These are phyloP conservation scores for Amoebophrya sp. DNA, from an alignment of 169 alveolate species.

Conservation along the genomic window DNA sequence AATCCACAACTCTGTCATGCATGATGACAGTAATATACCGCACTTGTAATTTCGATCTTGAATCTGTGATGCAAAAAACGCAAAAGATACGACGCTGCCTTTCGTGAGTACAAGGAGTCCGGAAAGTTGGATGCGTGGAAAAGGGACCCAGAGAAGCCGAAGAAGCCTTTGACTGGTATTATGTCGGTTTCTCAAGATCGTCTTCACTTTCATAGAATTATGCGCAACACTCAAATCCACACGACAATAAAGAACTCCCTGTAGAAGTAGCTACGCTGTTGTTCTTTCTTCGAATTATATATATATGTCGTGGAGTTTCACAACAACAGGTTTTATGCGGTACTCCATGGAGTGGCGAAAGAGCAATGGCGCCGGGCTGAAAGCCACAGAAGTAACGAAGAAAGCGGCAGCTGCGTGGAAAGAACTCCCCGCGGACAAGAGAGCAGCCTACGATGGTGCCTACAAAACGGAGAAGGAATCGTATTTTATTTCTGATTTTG, in stretches of 20 bases:
- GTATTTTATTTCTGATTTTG: too few species aligned
- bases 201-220: too few species aligned
- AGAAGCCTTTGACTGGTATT: slow-evolving; percentile 9
- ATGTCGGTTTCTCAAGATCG: too few species aligned
- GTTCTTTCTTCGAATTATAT: too few species aligned
- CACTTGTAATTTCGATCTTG: too few species aligned
- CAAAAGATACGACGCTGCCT: neutral
- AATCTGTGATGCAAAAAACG: too few species aligned
- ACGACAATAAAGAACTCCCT: too few species aligned
- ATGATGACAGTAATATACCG: too few species aligned
- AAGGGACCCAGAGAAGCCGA: neutral
- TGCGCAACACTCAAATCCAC: too few species aligned
- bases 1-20: too few species aligned
- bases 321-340: slow-evolving; percentile 1
- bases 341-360: neutral
- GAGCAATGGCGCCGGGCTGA: neutral
- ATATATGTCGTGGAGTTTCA: too few species aligned
- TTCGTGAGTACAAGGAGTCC: neutral
- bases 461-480: neutral
- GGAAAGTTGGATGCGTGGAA: slow-evolving; percentile 1
- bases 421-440: neutral
- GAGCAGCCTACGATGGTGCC: neutral
- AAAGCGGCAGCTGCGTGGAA: neutral
- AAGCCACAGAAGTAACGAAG: neutral
- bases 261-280: too few species aligned